Conservation (phyloP, 257 asterid species). For the Solanum infundibuliforme region DNA sequence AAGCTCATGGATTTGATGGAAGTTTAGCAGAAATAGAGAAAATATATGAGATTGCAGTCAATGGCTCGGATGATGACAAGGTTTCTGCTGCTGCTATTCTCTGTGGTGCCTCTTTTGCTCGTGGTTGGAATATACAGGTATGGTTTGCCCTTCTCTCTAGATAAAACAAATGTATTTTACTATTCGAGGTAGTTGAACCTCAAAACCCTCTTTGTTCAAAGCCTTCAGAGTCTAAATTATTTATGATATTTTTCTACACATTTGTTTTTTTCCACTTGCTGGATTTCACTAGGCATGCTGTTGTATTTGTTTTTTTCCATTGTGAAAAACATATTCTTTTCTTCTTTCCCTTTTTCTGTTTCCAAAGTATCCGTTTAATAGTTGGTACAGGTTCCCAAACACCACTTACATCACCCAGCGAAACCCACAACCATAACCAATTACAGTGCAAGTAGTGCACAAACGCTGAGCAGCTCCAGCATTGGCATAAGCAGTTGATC, state of each 20-base stretch:
- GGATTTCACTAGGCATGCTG: background rate
- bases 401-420: background rate
- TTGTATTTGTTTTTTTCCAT: background rate
- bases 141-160: background rate
- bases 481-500: background rate
- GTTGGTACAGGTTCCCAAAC: background rate
- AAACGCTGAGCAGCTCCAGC: background rate
- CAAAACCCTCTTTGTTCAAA: background rate
- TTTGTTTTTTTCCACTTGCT: background rate
- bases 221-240: background rate
- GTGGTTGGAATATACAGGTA: conserved; percentile 99
- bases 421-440: background rate
- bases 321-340: background rate
- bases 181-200: background rate
- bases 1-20: conserved; percentile 54
- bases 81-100: conserved; percentile 84
- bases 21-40: conserved; percentile 98
- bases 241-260: background rate
- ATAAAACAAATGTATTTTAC: background rate
- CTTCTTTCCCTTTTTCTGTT: background rate
- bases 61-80: conserved; percentile 87
- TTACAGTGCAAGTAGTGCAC: background rate
- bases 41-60: conserved; percentile 78
- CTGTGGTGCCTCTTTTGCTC: conserved; percentile 89
- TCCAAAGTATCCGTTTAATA: background rate